A percentile compares a stretch with the other conserved stretches of the same genome.
Evolutionary conservation across 139 green algal genomes (phyloP).

Genomic region (Zygnema cylindricum): DNA sequence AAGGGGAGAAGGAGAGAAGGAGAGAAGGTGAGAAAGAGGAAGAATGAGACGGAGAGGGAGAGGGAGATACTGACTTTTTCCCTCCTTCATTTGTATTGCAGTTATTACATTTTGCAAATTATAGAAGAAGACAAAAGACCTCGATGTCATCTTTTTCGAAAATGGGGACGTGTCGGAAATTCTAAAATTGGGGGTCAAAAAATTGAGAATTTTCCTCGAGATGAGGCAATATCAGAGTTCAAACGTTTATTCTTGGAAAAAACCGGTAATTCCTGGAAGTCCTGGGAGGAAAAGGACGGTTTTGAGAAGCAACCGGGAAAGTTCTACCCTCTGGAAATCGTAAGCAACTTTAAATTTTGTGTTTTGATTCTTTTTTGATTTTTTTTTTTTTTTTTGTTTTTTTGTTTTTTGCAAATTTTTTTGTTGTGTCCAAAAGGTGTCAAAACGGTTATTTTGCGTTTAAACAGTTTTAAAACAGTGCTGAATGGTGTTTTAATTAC

Average conservation of each 20-base stretch:
- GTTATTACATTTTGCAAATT: slow-evolving; percentile 60
- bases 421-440: neutral
- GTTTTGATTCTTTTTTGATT: neutral
- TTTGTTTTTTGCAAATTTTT: neutral
- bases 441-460: neutral
- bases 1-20: too few species aligned
- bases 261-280: slow-evolving; percentile 45
- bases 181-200: slow-evolving; percentile 35
- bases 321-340: slow-evolving; percentile 59
- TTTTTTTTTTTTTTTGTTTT: neutral
- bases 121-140: slow-evolving; percentile 50
- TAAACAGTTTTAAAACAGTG: too few species aligned
- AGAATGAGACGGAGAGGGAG: too few species aligned
- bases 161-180: slow-evolving; percentile 52
- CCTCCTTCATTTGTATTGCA: too few species aligned
- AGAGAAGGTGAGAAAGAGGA: too few species aligned
- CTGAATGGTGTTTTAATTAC: too few species aligned
- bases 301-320: slow-evolving; percentile 55
- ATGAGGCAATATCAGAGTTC: slow-evolving; percentile 33
- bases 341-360: neutral
- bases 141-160: slow-evolving; percentile 43
- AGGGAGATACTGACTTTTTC: too few species aligned
- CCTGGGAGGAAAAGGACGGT: slow-evolving; percentile 29
- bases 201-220: slow-evolving; percentile 9
- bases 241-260: slow-evolving; percentile 46